Base-by-base conservation (phyloP, 2,329 filamentous ascomycete species). In the Claviceps purpurea region DNA sequence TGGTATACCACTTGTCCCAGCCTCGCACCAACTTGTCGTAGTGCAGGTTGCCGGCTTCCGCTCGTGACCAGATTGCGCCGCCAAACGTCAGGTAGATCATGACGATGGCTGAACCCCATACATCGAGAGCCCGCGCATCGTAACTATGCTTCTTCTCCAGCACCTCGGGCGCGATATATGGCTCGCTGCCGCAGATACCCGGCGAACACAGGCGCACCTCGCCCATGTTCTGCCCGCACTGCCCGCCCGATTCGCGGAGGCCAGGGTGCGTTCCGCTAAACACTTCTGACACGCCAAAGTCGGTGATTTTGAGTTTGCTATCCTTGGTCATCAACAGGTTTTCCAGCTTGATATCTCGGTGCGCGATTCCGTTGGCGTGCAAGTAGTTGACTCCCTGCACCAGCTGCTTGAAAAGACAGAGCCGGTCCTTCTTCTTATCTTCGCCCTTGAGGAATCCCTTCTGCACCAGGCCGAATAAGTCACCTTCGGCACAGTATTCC, bases 321-420 rank as follows among this genome's bases (percentile, higher is more conserved):
- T 89, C 81, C 59, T 81, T 82, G 47, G 82, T 85, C 54, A 95
- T 76, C 37, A 95, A 75, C 24, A 94, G 72, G 60, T 95, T 95
- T 65, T 95, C 89, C 11, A 90, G 77, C 68, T 95, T 95, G 70
- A 95, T 86, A 60, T 95, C 89, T 48, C 89, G 85, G 68, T 95
- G 89, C 1, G 89, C 89, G 62, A 95, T 90, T 53, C 89, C 89
- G 61, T 91, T 82, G 54, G 73, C 74, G 67, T 95, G 89, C 22
- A 95, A 73, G 63, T 95, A 93, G 61, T 82, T 77, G 56, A 95
- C 78, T 18, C 89, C 89, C 60, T 88, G 85, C 37, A 93, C 72
- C 30, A 95, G 73, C 66, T 95, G 89, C 73, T 94, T 94, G 77
- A 95, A 94, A 56, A 95, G 76, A 67, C 89, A 95, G 37, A 86